Percentiles rank a stretch among this genome's conserved stretches.
Evolutionary conservation across 129 eudicot species (phyloP).

Genomic region (Chrysanthemum seticuspe): DNA sequence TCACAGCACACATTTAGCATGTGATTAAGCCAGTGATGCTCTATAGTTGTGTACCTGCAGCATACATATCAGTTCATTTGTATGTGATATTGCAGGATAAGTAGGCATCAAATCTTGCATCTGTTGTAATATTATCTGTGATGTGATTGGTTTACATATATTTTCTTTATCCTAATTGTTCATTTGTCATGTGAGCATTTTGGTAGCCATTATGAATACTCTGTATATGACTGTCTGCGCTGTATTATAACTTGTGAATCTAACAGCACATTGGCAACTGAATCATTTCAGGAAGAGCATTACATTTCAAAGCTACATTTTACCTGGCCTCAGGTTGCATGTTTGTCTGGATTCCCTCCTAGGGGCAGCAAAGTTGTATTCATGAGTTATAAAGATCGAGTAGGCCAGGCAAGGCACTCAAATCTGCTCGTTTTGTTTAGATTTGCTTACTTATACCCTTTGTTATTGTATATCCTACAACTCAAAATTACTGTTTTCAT

Average conservation of each 20-base stretch:
- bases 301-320: constrained; percentile 65
- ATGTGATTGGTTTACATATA: background rate
- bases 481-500: background rate
- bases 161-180: constrained; percentile 1
- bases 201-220: background rate
- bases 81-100: too few relatives aligned
- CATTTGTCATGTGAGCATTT: constrained; percentile 1
- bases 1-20: background rate
- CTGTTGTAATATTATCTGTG: background rate
- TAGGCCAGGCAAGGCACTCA: constrained; percentile 57
- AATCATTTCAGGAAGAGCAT: constrained; percentile 76
- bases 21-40: background rate
- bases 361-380: constrained; percentile 74
- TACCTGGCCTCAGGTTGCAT: constrained; percentile 88
- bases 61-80: too few relatives aligned
- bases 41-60: background rate
- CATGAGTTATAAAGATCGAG: constrained; percentile 60
- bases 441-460: constrained; percentile 5
- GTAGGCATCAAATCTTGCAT: too few relatives aligned
- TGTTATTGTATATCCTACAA: constrained; percentile 5
- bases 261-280: constrained; percentile 17
- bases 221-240: constrained; percentile 3
- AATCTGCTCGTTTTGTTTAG: constrained; percentile 14
- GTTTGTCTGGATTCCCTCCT: constrained; percentile 67
- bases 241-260: constrained; percentile 9